Conservation (phyloP, 305 asterid genomes). For the Solanum hybrid region DNA sequence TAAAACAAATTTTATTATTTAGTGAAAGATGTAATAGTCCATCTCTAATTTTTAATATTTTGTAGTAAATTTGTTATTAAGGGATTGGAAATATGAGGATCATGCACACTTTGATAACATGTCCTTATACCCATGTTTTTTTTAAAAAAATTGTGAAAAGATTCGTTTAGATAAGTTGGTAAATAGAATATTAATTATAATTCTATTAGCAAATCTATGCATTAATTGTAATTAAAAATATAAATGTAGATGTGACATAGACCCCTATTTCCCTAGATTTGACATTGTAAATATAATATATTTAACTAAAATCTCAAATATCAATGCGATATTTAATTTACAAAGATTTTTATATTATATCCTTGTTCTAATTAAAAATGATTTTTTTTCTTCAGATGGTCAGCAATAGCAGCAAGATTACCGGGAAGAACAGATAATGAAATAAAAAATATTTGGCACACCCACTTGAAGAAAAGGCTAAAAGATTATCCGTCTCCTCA, state of each 20-base stretch:
- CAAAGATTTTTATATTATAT: background rate
- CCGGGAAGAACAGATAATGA: slow-evolving; percentile 28
- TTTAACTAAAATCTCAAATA: background rate
- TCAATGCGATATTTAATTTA: background rate
- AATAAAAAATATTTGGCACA: slow-evolving; percentile 24
- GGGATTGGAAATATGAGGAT: background rate
- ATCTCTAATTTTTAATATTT: too few relatives aligned
- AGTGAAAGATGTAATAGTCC: background rate
- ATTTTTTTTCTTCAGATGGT: slow-evolving; percentile 10
- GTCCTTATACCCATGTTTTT: background rate
- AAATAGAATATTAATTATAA: background rate
- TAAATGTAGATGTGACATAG: background rate
- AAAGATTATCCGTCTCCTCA: background rate
- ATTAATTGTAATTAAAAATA: background rate
- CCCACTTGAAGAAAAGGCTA: slow-evolving; percentile 23
- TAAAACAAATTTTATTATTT: too few relatives aligned
- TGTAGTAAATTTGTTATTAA: too few relatives aligned
- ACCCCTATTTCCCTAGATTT: background rate
- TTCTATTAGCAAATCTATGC: background rate
- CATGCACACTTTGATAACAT: background rate
- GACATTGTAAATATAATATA: background rate
- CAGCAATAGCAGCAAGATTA: slow-evolving; percentile 21
- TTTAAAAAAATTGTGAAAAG: background rate
- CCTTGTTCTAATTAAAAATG: background rate
- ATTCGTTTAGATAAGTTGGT: background rate